phyloP scores from a whole-genome alignment of 2,329 filamentous ascomycete genomes.

The Colletotrichum acutatum region DNA sequence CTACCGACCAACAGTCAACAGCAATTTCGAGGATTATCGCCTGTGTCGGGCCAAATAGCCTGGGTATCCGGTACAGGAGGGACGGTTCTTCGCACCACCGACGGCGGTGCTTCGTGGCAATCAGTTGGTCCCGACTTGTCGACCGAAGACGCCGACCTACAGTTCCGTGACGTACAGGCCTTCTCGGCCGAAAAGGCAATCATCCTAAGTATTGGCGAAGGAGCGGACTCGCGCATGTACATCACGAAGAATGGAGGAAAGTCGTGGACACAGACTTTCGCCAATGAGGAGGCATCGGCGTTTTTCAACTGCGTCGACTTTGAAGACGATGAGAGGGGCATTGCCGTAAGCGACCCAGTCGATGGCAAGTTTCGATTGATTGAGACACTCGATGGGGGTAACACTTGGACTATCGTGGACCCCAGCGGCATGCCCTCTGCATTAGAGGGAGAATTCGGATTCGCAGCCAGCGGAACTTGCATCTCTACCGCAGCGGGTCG shows the following conservation, averaged over 20 bases:
- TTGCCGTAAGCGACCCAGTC: slow-evolving; percentile 47
- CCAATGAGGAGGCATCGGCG: slow-evolving; percentile 42
- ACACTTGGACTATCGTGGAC: slow-evolving; percentile 41
- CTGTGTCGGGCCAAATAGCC: slow-evolving; percentile 44
- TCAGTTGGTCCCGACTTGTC: slow-evolving; percentile 43
- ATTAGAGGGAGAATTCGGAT: slow-evolving; percentile 43
- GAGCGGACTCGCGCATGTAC: slow-evolving; percentile 46
- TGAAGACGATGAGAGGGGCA: slow-evolving; percentile 38
- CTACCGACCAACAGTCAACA: slow-evolving; percentile 40
- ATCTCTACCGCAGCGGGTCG: slow-evolving; percentile 41
- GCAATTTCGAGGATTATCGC: slow-evolving; percentile 45
- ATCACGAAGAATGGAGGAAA: slow-evolving; percentile 42
- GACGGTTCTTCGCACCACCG: slow-evolving; percentile 43
- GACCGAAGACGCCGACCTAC: slow-evolving; percentile 38
- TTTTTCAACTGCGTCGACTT: slow-evolving; percentile 50
- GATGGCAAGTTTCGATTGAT: slow-evolving; percentile 45
- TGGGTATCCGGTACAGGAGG: slow-evolving; percentile 46
- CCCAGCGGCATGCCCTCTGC: slow-evolving; percentile 41
- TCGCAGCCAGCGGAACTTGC: slow-evolving; percentile 48
- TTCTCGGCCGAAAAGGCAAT: slow-evolving; percentile 53
- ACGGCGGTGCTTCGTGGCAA: slow-evolving; percentile 44
- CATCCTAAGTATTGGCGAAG: slow-evolving; percentile 49
- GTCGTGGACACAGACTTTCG: slow-evolving; percentile 43
- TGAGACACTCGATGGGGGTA: slow-evolving; percentile 45
- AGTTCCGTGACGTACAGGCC: slow-evolving; percentile 50